phyloP scores from a whole-genome alignment of 345 rosid species.

The rapeseed (Brassica napus) region DNA sequence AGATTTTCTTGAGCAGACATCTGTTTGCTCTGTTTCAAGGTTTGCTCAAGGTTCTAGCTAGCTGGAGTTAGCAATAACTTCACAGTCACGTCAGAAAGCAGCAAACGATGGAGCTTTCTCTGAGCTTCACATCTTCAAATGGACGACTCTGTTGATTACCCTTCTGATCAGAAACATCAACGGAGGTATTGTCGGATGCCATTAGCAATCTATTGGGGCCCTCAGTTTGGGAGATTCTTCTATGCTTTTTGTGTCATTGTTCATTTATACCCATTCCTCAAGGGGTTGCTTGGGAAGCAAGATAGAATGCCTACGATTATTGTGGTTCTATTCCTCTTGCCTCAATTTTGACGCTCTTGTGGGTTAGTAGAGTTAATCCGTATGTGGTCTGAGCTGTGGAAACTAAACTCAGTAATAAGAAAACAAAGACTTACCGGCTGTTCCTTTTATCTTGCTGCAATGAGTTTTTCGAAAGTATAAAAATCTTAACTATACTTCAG shows the following conservation, averaged over 20 bases:
- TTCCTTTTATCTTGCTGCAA: too few relatives aligned
- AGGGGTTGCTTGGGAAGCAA: conserved; percentile 91
- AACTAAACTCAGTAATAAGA: conserved; percentile 34
- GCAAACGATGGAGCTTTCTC: conserved; percentile 92
- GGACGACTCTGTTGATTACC: conserved; percentile 84
- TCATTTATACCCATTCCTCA: conserved; percentile 90
- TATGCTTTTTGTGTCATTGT: conserved; percentile 87
- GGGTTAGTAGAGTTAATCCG: conserved; percentile 82
- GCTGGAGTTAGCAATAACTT: conserved; percentile 82
- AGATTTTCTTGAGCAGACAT: conserved; percentile 92
- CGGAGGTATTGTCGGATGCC: conserved; percentile 78
- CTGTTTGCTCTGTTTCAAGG: conserved; percentile 47
- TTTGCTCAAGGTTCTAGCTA: conserved; percentile 72
- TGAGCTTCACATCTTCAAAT: conserved; percentile 91
- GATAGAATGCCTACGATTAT: conserved; percentile 89
- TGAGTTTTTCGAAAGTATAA: too few relatives aligned
- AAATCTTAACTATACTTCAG: too few relatives aligned
- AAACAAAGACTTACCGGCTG: background rate
- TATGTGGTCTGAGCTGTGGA: conserved; percentile 88
- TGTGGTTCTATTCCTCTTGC: conserved; percentile 87
- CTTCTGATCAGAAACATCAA: conserved; percentile 77
- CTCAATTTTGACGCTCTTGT: conserved; percentile 82
- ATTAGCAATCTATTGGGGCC: conserved; percentile 95
- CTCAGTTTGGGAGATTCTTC: conserved; percentile 86
- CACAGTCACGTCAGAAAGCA: conserved; percentile 85